A percentile compares a stretch with the other conserved stretches of the same genome.
phyloP scores from a whole-genome alignment of 495 filamentous ascomycete genomes.

The Lentithecium fluviatile region DNA sequence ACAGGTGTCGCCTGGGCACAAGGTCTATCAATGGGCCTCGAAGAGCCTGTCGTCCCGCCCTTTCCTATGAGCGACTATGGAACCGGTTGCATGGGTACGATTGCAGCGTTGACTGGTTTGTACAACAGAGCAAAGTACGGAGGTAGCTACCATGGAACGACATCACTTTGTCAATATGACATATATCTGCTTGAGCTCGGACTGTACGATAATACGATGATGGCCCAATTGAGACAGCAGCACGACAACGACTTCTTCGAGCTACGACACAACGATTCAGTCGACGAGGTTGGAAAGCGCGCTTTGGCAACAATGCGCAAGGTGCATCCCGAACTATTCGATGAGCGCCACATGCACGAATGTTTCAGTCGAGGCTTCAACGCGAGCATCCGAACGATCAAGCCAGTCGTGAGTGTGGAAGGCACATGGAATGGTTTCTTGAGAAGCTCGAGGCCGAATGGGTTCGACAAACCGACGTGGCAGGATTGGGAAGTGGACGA shows the following conservation, averaged over 20 bases:
- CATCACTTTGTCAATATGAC: constrained; percentile 68
- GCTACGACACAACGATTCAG: constrained; percentile 67
- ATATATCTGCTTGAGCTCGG: constrained; percentile 64
- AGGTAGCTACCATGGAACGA: constrained; percentile 50
- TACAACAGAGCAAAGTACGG: constrained; percentile 42
- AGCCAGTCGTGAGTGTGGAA: constrained; percentile 52
- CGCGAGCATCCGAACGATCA: constrained; percentile 52
- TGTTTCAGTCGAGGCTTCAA: constrained; percentile 51
- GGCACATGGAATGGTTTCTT: constrained; percentile 55
- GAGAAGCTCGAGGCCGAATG: constrained; percentile 57
- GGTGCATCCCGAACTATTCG: constrained; percentile 53
- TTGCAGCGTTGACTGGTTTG: constrained; percentile 42
- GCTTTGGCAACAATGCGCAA: constrained; percentile 62
- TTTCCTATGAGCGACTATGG: constrained; percentile 84
- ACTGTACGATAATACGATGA: constrained; percentile 56
- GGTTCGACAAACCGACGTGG: constrained; percentile 55
- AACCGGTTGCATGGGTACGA: constrained; percentile 51
- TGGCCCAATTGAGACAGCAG: constrained; percentile 54
- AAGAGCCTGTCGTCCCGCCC: constrained; percentile 71
- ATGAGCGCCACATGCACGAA: constrained; percentile 48
- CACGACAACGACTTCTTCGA: constrained; percentile 62
- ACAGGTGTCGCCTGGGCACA: constrained; percentile 72
- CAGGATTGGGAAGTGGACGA: constrained; percentile 50
- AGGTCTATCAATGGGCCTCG: constrained; percentile 67
- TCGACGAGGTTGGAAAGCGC: constrained; percentile 67